Evolutionary conservation across 2,329 filamentous ascomycete species (phyloP).

Genomic region (Paracorniculantispora psalliotae): DNA sequence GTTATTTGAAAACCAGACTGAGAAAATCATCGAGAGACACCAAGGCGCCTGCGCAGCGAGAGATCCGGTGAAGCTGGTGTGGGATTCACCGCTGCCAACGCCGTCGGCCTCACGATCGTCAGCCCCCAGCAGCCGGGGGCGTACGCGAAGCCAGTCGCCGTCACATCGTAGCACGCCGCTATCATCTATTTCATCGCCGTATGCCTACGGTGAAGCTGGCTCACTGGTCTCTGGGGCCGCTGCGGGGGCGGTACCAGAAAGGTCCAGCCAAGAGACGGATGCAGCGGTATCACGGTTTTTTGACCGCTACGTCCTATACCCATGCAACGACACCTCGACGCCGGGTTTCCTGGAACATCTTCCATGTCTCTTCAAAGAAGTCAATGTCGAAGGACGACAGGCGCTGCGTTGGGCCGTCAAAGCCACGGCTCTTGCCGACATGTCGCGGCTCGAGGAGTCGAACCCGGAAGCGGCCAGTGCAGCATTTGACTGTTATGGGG

Average conservation of each 20-base stretch:
- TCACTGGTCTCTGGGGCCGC: neutral
- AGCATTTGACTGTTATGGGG: conserved; percentile 31
- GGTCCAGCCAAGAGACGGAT: conserved; percentile 19
- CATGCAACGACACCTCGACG: conserved; percentile 30
- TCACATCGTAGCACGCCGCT: neutral
- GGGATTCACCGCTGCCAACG: neutral
- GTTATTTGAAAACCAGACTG: conserved; percentile 32
- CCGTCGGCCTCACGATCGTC: neutral
- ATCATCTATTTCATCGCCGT: neutral
- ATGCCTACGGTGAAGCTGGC: neutral
- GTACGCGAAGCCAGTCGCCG: neutral
- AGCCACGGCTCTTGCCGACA: conserved; percentile 31
- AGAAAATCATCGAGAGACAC: conserved; percentile 23
- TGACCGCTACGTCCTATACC: conserved; percentile 35
- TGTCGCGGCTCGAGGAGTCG: conserved; percentile 23
- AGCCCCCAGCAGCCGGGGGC: neutral
- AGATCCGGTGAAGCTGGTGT: conserved; percentile 23
- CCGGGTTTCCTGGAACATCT: conserved; percentile 36
- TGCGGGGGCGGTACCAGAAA: neutral
- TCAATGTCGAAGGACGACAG: conserved; percentile 31
- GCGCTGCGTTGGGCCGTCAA: conserved; percentile 35
- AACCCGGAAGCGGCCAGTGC: conserved; percentile 19
- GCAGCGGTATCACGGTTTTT: conserved; percentile 29
- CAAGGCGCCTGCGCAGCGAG: conserved; percentile 2
- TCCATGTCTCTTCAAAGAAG: conserved; percentile 32